phyloP scores from a whole-genome alignment of 2,329 filamentous ascomycete genomes.

The Neonectria neomacrospora region DNA sequence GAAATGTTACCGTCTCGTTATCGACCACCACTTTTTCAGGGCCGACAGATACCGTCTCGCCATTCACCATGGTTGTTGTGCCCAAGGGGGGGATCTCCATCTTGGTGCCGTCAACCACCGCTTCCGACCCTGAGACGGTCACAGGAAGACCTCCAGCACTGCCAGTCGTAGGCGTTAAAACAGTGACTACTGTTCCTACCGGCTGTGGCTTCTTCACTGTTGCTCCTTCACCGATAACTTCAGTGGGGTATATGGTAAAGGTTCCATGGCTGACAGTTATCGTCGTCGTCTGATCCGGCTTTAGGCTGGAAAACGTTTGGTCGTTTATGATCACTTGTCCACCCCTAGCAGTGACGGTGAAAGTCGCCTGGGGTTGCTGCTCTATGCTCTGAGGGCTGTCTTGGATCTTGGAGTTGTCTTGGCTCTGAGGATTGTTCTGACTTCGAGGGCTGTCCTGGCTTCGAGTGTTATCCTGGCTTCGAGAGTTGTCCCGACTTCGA shows the following conservation, averaged over 20 bases:
- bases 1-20: constrained; percentile 52
- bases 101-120: constrained; percentile 55
- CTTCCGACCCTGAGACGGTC: constrained; percentile 54
- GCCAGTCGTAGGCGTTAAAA: constrained; percentile 52
- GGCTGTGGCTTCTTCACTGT: constrained; percentile 56
- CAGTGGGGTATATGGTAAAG: constrained; percentile 61
- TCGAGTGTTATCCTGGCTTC: not conserved
- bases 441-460: not conserved
- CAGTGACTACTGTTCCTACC: constrained; percentile 44
- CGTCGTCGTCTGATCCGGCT: constrained; percentile 52
- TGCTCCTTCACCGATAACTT: constrained; percentile 57
- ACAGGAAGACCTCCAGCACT: constrained; percentile 55
- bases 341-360: constrained; percentile 58
- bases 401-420: not conserved
- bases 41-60: constrained; percentile 49
- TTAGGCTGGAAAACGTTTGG: constrained; percentile 56
- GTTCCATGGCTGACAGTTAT: constrained; percentile 54
- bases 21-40: constrained; percentile 51
- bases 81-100: constrained; percentile 54
- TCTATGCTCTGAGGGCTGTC: constrained; percentile 20
- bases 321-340: constrained; percentile 60
- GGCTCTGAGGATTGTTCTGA: not conserved
- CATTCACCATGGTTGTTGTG: constrained; percentile 49
- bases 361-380: constrained; percentile 34
- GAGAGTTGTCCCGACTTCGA: not conserved